Evolutionary conservation across 345 rosid species (phyloP).

Genomic region (Ricinus communis): DNA sequence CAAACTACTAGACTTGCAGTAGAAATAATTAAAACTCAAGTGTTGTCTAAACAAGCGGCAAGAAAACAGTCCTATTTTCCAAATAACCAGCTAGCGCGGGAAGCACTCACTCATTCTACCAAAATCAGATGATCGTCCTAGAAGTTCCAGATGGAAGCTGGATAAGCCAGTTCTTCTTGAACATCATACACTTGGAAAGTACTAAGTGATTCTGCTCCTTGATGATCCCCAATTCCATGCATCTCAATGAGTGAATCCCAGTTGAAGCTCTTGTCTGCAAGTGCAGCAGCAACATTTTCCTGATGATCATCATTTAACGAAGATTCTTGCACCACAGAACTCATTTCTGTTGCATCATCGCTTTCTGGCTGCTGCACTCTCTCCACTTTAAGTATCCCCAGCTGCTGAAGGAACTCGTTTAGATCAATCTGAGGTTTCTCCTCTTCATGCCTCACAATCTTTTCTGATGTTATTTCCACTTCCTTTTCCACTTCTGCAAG

Average conservation of each 20-base stretch:
- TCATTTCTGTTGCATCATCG: slow-evolving; percentile 10
- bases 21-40: no score
- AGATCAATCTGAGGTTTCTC: slow-evolving; percentile 88
- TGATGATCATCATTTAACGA: slow-evolving; percentile 29
- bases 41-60: no score
- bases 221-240: slow-evolving; percentile 44
- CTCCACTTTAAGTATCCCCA: slow-evolving; percentile 65
- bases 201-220: slow-evolving; percentile 31
- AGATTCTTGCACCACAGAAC: slow-evolving; percentile 31
- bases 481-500: no score
- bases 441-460: slow-evolving; percentile 16
- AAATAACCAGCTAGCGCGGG: no score
- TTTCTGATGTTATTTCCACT: slow-evolving; percentile 35
- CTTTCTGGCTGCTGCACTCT: slow-evolving; percentile 27
- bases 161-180: slow-evolving; percentile 53
- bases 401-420: slow-evolving; percentile 86
- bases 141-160: slow-evolving; percentile 74
- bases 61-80: no score
- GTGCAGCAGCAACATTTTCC: slow-evolving; percentile 26
- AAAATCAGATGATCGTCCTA: slow-evolving; percentile 11
- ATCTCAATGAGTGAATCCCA: slow-evolving; percentile 73
- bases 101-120: no score
- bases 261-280: slow-evolving; percentile 50
- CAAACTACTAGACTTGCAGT: no score
- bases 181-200: slow-evolving; percentile 49